Evolutionary conservation across 176 grass and related monocot genomes (phyloP).

Genomic region (Puya raimondii): DNA sequence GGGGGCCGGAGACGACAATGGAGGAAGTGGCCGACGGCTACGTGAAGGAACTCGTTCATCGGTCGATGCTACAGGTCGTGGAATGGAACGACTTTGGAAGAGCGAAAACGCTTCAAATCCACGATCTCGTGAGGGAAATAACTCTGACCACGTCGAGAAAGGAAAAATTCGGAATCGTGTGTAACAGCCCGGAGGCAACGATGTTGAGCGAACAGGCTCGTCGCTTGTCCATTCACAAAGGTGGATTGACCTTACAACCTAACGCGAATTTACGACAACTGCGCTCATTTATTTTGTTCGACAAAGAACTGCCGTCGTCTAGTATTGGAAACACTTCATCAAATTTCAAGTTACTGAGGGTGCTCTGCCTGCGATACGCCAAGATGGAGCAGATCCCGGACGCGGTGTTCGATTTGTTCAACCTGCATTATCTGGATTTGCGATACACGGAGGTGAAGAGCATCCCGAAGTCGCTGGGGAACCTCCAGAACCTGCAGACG

Average conservation of each 20-base stretch:
- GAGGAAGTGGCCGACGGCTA: slow-evolving; percentile 34
- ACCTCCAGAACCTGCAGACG: slow-evolving; percentile 35
- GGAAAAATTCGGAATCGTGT: slow-evolving; percentile 23
- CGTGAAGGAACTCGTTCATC: slow-evolving; percentile 23
- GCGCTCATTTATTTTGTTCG: slow-evolving; percentile 22
- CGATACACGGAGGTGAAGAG: slow-evolving; percentile 19
- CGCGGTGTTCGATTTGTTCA: slow-evolving; percentile 26
- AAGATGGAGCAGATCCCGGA: slow-evolving; percentile 29
- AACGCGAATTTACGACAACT: slow-evolving; percentile 2
- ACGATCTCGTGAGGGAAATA: slow-evolving; percentile 41
- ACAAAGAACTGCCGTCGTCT: slow-evolving; percentile 5
- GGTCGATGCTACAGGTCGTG: slow-evolving; percentile 31
- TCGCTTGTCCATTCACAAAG: slow-evolving; percentile 19
- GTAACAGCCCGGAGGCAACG: background rate
- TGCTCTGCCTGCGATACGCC: slow-evolving; percentile 19
- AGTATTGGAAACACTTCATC: slow-evolving; percentile 17
- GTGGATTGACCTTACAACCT: background rate
- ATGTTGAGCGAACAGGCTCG: background rate
- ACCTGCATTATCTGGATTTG: slow-evolving; percentile 36
- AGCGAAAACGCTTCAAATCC: slow-evolving; percentile 21
- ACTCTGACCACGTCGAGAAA: slow-evolving; percentile 23
- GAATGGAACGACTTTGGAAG: slow-evolving; percentile 22
- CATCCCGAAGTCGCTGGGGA: slow-evolving; percentile 29
- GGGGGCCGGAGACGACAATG: slow-evolving; percentile 1
- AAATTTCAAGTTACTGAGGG: slow-evolving; percentile 31